Conservation (phyloP, 2,329 filamentous ascomycete genomes). For the Fusarium tjaetaba region DNA sequence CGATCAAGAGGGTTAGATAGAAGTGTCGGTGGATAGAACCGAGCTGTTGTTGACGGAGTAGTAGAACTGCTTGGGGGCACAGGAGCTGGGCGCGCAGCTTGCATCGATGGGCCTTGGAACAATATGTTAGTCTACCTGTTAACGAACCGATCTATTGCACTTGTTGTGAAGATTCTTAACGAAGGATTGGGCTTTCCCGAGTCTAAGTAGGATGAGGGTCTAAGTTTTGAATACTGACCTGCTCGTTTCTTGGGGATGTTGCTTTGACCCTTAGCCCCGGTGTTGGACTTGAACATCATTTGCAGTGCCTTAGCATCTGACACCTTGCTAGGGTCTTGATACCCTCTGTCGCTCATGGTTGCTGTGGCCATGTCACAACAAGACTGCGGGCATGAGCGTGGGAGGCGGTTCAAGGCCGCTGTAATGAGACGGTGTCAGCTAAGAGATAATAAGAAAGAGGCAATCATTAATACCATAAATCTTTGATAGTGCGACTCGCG, state of each 20-base stretch:
- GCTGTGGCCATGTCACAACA: background rate
- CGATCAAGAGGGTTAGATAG: slow-evolving; percentile 9
- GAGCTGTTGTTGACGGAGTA: slow-evolving; percentile 30
- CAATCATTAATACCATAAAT: background rate
- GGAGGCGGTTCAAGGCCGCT: background rate
- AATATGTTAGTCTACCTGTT: background rate
- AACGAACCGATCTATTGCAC: too few species aligned
- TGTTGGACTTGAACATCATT: slow-evolving; percentile 28
- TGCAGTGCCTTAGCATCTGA: slow-evolving; percentile 44
- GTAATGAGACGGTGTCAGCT: background rate
- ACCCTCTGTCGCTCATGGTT: slow-evolving; percentile 31
- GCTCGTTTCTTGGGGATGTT: slow-evolving; percentile 12
- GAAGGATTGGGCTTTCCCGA: background rate
- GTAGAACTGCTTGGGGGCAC: background rate
- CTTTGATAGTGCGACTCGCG: background rate
- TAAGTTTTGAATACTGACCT: slow-evolving; percentile 5
- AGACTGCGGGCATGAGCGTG: background rate
- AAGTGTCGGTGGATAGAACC: slow-evolving; percentile 29
- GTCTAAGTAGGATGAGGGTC: background rate
- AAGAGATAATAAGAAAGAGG: background rate
- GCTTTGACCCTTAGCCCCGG: background rate
- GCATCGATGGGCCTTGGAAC: slow-evolving; percentile 3
- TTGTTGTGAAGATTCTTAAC: background rate
- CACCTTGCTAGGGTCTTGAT: slow-evolving; percentile 40
- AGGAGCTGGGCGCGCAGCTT: background rate